Conservation (phyloP, 179 eudicot genomes). For the Nepenthes alata region DNA sequence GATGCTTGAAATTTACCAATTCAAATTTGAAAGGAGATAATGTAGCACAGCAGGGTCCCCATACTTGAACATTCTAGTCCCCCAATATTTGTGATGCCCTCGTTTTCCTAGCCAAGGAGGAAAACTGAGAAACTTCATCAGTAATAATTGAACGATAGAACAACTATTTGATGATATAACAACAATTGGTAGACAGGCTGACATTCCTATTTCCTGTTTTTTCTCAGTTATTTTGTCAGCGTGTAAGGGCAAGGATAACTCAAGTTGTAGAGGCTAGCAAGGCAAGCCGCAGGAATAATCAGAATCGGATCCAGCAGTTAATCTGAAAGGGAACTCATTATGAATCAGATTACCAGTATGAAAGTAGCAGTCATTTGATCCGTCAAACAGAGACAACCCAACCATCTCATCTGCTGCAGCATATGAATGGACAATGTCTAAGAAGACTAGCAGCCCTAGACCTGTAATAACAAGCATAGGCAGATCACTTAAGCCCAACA, state of each 20-base stretch:
- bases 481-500: slow-evolving; percentile 1
- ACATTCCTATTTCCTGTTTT: no score
- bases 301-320: background rate
- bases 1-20: slow-evolving; percentile 46
- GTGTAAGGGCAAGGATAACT: no score
- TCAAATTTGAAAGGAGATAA: slow-evolving; percentile 84
- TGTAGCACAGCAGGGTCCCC: slow-evolving; percentile 91
- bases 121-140: slow-evolving; percentile 4
- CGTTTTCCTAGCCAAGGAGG: slow-evolving; percentile 57
- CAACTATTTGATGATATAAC: background rate
- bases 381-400: slow-evolving; percentile 87
- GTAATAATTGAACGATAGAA: background rate
- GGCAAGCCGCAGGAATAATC: background rate
- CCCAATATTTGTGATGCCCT: slow-evolving; percentile 95
- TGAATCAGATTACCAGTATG: slow-evolving; percentile 58
- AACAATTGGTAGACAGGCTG: no score
- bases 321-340: background rate
- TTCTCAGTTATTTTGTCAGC: no score
- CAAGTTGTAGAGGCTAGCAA: no score
- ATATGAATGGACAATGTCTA: slow-evolving; percentile 90
- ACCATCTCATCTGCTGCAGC: slow-evolving; percentile 99
- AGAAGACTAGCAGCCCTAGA: slow-evolving; percentile 70
- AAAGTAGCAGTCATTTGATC: slow-evolving; percentile 93
- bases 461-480: slow-evolving; percentile 29
- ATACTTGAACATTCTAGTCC: slow-evolving; percentile 97